Conservation (phyloP, 345 rosid species). For the Populus alba region DNA sequence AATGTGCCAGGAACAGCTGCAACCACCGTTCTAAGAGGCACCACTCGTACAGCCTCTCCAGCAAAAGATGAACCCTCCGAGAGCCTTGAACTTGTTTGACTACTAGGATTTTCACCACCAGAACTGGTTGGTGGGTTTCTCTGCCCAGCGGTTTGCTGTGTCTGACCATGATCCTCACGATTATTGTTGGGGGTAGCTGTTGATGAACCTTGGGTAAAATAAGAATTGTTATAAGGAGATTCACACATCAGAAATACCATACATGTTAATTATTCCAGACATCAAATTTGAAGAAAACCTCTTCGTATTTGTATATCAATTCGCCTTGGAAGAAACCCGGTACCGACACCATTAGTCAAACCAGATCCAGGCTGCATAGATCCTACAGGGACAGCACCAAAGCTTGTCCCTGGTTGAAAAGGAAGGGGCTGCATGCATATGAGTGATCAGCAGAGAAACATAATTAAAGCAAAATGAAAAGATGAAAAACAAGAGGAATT, state of each 20-base stretch:
- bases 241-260: not conserved
- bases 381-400: constrained; percentile 49
- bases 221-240: not conserved
- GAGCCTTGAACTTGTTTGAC: constrained; percentile 37
- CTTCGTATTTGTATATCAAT: constrained; percentile 77
- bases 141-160: constrained; percentile 43
- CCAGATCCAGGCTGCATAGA: constrained; percentile 52
- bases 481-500: not conserved
- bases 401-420: constrained; percentile 55
- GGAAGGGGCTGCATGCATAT: constrained; percentile 56
- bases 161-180: constrained; percentile 39
- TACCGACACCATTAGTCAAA: constrained; percentile 44
- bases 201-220: constrained; percentile 40
- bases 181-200: constrained; percentile 31
- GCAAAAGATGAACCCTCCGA: constrained; percentile 42
- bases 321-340: constrained; percentile 62
- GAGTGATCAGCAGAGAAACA: constrained; percentile 20
- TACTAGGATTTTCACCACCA: constrained; percentile 34
- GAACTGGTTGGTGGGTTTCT: constrained; percentile 27
- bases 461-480: not conserved
- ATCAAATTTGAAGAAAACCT: constrained; percentile 36
- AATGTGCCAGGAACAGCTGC: constrained; percentile 57
- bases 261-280: not conserved
- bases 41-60: constrained; percentile 57
- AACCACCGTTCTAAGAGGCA: constrained; percentile 64